Conservation (phyloP, 441 rosid species). For the Manihot esculenta region DNA sequence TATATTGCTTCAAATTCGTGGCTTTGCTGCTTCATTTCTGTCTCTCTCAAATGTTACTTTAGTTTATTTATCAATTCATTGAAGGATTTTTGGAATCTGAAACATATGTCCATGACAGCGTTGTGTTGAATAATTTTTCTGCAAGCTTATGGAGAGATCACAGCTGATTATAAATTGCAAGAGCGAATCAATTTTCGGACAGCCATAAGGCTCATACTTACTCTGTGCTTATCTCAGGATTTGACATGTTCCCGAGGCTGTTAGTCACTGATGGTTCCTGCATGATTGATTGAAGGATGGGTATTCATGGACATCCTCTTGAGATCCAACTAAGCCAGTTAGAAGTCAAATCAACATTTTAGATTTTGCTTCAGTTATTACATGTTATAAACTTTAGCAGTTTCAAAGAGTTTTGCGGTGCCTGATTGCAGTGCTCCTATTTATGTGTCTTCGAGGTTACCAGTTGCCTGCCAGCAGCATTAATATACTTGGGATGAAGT, state of each 20-base stretch:
- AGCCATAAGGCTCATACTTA: slow-evolving; percentile 78
- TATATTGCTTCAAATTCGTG: not conserved
- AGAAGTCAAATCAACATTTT: not conserved
- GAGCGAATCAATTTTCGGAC: slow-evolving; percentile 94
- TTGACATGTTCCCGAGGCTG: slow-evolving; percentile 93
- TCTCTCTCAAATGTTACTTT: slow-evolving; percentile 4
- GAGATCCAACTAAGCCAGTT: slow-evolving; percentile 71
- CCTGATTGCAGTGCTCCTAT: not conserved
- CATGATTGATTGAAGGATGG: slow-evolving; percentile 97
- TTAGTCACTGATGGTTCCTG: slow-evolving; percentile 96
- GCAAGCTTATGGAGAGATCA: slow-evolving; percentile 86
- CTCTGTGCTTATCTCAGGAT: slow-evolving; percentile 73
- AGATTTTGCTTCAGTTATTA: not conserved
- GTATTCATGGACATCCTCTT: slow-evolving; percentile 96
- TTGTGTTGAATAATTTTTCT: slow-evolving; percentile 93
- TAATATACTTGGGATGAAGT: not conserved
- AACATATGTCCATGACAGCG: slow-evolving; percentile 35
- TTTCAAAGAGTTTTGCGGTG: not conserved
- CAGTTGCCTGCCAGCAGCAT: not conserved
- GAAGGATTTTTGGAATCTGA: slow-evolving; percentile 13
- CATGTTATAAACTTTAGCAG: not conserved
- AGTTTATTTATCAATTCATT: not conserved
- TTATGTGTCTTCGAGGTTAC: not conserved
- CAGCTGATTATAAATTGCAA: slow-evolving; percentile 73
- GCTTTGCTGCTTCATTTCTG: not conserved